Evolutionary conservation across 2,329 filamentous ascomycete species (phyloP).

Genomic region (Phoma sp.): DNA sequence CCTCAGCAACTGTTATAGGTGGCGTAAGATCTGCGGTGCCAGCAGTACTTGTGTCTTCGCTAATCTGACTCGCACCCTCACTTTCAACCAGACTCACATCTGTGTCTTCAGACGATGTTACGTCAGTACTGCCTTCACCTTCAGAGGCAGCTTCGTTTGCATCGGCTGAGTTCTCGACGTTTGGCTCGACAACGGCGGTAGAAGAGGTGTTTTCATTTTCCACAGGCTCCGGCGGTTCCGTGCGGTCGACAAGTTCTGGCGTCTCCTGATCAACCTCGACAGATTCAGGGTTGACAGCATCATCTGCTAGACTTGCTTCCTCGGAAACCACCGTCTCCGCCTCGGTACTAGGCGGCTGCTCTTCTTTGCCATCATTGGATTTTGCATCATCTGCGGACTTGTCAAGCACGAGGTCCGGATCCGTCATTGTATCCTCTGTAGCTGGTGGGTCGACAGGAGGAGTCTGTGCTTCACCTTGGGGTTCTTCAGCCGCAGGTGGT

Average conservation of each 20-base stretch:
- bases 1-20: background rate
- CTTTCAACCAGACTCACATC: slow-evolving; percentile 2
- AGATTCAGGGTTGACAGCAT: background rate
- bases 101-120: background rate
- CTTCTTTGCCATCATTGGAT: background rate
- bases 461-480: background rate
- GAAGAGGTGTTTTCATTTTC: background rate
- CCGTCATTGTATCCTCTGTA: background rate
- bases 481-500: background rate
- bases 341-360: background rate
- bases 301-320: background rate
- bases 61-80: background rate
- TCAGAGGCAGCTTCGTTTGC: background rate
- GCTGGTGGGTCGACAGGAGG: background rate
- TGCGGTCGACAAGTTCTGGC: background rate
- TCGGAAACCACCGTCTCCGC: background rate
- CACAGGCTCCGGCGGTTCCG: background rate
- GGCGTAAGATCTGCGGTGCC: background rate
- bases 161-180: background rate
- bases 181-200: background rate
- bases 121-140: slow-evolving; percentile 2
- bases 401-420: background rate
- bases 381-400: background rate
- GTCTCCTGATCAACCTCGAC: background rate
- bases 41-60: background rate